Base-by-base conservation (phyloP, 805 yeast genomes). In the Sugiyamaella lignohabitans region DNA sequence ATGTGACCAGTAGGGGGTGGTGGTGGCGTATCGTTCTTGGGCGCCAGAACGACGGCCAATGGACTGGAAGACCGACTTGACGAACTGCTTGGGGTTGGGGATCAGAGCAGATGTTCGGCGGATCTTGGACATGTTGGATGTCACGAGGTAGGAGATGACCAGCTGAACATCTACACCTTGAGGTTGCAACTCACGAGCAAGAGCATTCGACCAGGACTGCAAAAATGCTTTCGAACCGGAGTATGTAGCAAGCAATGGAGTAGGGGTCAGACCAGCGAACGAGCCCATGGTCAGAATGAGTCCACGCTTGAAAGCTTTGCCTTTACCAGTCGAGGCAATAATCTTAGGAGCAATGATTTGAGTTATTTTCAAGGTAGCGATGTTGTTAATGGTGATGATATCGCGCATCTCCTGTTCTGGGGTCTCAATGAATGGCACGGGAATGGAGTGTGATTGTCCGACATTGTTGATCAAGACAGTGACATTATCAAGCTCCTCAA, bases 221-320 rank as follows among this genome's bases (percentile, higher is more conserved):
- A 93, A 74, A 66, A 93, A 93, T 4, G 95, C 87, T 71, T 93
- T 93, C 40, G 97, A 87, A 20, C 98, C 98, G 17, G 97, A 84
- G 70, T 93, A 93, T 8, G 89, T 84, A 17, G 98, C 95, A 57
- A 93, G 75, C 56, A 80, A 74, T 19, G 98, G 98, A 10, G 96
- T 82, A 47, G 98, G 98, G 40, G 87, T 72, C 56, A 89, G 74
- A 2, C 98, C 98, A 45, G 96, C 95, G 62, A 93, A 91, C 3
- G 98, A 91, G 39, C 98, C 97, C 96, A 93, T 87, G 24, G 93
- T 88, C 57, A 93, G 72, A 50, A 93, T 78, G 59, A 93, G 75
- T 35, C 95, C 96, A 22, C 65, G 62, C 36, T 57, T 53, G 38
- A 61, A 54, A 18, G 60, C 54, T 20, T 60, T 56, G 34, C 69